Percentiles rank a stretch among this genome's conserved stretches.
phyloP scores from a whole-genome alignment of 1,284 basidiomycete genomes.

The Ustilago bromivora region DNA sequence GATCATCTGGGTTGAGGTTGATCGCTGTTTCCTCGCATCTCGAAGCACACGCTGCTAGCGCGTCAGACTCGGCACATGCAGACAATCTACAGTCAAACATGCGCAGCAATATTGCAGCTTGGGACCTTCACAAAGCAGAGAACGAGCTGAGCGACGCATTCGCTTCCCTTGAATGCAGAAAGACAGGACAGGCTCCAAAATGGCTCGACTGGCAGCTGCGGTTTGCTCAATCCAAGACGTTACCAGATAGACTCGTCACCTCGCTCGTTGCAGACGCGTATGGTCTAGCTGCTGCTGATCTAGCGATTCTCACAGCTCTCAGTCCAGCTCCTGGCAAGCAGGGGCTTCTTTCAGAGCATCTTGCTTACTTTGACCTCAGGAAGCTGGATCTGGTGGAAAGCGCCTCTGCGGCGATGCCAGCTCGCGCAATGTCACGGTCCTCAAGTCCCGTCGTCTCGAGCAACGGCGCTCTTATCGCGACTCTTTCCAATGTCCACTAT shows the following conservation, averaged over 20 bases:
- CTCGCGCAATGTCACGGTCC: conserved; percentile 24
- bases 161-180: conserved; percentile 45
- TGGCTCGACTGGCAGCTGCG: conserved; percentile 44
- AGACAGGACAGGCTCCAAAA: conserved; percentile 33
- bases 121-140: conserved; percentile 34
- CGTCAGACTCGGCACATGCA: not conserved
- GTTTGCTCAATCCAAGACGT: conserved; percentile 16
- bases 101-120: conserved; percentile 34
- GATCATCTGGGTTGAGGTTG: conserved; percentile 16
- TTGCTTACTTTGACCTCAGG: conserved; percentile 28
- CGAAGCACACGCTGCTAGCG: not conserved
- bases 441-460: conserved; percentile 32
- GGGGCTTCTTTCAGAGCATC: conserved; percentile 26
- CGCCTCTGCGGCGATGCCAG: conserved; percentile 8
- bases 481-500: not conserved
- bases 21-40: conserved; percentile 28
- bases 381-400: not conserved
- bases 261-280: conserved; percentile 23
- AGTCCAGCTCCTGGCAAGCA: conserved; percentile 3
- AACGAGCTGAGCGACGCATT: conserved; percentile 51
- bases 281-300: conserved; percentile 16
- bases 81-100: not conserved
- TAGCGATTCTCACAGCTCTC: conserved; percentile 23
- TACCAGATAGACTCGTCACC: conserved; percentile 29
- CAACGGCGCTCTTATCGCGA: conserved; percentile 40